These are phyloP conservation scores for Strobilomyces echinocephalus DNA, from an alignment of 768 basidiomycete species.

Conservation along the genomic window DNA sequence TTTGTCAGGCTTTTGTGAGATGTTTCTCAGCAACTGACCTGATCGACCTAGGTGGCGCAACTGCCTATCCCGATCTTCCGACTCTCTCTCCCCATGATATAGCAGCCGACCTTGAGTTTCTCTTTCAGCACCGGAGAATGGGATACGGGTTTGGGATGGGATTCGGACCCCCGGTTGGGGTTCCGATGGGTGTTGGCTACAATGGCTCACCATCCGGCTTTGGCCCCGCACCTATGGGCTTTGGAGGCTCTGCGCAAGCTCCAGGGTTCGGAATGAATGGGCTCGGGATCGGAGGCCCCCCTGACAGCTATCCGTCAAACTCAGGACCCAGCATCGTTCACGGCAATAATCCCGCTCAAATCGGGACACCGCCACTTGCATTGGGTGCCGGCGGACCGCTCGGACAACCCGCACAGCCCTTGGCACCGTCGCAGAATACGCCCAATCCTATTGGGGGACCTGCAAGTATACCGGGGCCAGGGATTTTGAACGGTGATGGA, in stretches of 20 bases:
- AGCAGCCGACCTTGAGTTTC: slow-evolving; percentile 48
- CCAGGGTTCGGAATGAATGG: slow-evolving; percentile 23
- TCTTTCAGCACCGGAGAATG: slow-evolving; percentile 40
- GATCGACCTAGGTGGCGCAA: slow-evolving; percentile 41
- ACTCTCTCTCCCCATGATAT: slow-evolving; percentile 47
- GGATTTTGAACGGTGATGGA: slow-evolving; percentile 13
- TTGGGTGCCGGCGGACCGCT: slow-evolving; percentile 7
- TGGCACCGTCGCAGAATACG: slow-evolving; percentile 10
- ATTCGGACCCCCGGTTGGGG: slow-evolving; percentile 21
- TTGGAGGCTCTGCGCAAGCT: slow-evolving; percentile 12
- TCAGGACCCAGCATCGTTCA: slow-evolving; percentile 11
- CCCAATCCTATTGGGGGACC: slow-evolving; percentile 6
- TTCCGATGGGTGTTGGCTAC: slow-evolving; percentile 17
- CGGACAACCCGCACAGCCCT: slow-evolving; percentile 1
- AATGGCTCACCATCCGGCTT: slow-evolving; percentile 14
- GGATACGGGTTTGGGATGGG: slow-evolving; percentile 25
- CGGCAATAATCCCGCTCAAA: slow-evolving; percentile 4
- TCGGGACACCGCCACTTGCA: slow-evolving; percentile 6
- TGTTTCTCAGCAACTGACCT: background rate
- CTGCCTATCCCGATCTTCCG: slow-evolving; percentile 29
- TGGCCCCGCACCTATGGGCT: slow-evolving; percentile 14
- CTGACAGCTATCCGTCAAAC: slow-evolving; percentile 16
- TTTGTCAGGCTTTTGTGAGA: slow-evolving; percentile 2
- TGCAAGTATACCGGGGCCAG: slow-evolving; percentile 7
- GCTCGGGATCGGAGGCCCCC: slow-evolving; percentile 13